phyloP scores from a whole-genome alignment of 371 early-diverging fungal species.

The Mortierella sp. region DNA sequence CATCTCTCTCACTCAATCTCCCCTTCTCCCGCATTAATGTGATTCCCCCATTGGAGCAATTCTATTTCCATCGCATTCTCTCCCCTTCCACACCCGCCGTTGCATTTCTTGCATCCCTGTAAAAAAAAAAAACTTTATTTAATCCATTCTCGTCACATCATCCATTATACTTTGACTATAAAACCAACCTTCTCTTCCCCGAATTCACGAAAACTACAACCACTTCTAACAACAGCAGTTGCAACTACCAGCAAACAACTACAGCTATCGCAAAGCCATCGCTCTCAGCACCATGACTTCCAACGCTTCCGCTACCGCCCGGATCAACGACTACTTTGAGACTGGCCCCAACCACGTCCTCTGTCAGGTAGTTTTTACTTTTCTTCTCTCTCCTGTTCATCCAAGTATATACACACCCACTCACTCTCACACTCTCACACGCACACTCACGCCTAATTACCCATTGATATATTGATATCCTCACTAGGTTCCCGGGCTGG shows the following conservation, averaged over 20 bases:
- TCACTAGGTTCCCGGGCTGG: constrained; percentile 35
- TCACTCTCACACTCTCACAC: background rate
- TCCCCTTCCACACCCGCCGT: constrained; percentile 31
- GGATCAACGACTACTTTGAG: constrained; percentile 35
- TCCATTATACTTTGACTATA: background rate
- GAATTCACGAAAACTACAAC: background rate
- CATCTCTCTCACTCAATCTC: background rate
- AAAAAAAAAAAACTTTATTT: background rate
- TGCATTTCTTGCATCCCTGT: background rate
- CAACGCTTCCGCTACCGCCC: background rate
- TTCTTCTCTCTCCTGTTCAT: background rate
- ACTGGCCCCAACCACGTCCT: constrained; percentile 45
- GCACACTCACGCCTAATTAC: too few species aligned
- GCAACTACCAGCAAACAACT: background rate
- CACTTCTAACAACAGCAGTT: background rate
- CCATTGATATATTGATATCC: background rate
- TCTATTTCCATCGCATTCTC: constrained; percentile 36
- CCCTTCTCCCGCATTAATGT: background rate
- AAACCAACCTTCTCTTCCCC: background rate
- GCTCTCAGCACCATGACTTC: constrained; percentile 3
- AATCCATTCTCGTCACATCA: background rate
- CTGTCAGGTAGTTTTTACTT: constrained; percentile 27
- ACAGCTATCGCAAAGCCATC: background rate
- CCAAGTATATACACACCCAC: background rate
- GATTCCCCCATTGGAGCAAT: background rate